A percentile compares a stretch with the other conserved stretches of the same genome.
Evolutionary conservation across 768 basidiomycete genomes (phyloP).

Genomic region (Mrakia blollopis): DNA sequence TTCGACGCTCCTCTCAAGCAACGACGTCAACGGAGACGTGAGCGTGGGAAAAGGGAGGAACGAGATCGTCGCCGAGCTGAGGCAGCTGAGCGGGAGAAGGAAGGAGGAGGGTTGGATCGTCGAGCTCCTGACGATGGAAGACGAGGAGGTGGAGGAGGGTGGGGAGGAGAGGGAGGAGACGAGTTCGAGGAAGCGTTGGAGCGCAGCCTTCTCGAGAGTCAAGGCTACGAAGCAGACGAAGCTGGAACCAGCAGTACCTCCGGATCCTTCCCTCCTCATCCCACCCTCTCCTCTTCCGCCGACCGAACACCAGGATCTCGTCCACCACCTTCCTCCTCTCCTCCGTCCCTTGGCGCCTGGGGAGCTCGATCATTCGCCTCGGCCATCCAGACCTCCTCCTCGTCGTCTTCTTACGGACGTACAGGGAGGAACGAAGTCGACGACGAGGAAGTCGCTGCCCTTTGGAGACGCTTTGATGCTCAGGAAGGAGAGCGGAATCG

Average conservation of each 20-base stretch:
- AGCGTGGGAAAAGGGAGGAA: slow-evolving; percentile 82
- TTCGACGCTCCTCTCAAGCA: slow-evolving; percentile 78
- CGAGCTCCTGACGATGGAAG: neutral
- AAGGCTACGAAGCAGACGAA: neutral
- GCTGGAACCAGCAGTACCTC: neutral
- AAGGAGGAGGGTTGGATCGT: slow-evolving; percentile 18
- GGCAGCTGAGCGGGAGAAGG: slow-evolving; percentile 61
- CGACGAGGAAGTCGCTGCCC: slow-evolving; percentile 25
- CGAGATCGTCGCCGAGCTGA: slow-evolving; percentile 66
- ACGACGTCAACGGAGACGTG: slow-evolving; percentile 66
- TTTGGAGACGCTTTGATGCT: slow-evolving; percentile 28
- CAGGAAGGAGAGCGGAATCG: slow-evolving; percentile 15
- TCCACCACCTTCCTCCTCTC: slow-evolving; percentile 9
- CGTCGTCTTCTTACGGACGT: neutral
- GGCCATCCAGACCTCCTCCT: slow-evolving; percentile 11
- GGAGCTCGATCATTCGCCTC: slow-evolving; percentile 30
- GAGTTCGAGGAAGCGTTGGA: slow-evolving; percentile 33
- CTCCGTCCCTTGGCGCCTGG: slow-evolving; percentile 13
- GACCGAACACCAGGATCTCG: neutral
- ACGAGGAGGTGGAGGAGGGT: slow-evolving; percentile 3
- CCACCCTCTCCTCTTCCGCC: neutral
- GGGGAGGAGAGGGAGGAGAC: slow-evolving; percentile 1
- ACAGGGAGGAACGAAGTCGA: slow-evolving; percentile 3
- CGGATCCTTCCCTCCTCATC: neutral
- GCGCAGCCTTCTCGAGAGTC: slow-evolving; percentile 26